Base-by-base conservation (phyloP, 2,329 filamentous ascomycete species). In the Iodosphaeria phyllophila region DNA sequence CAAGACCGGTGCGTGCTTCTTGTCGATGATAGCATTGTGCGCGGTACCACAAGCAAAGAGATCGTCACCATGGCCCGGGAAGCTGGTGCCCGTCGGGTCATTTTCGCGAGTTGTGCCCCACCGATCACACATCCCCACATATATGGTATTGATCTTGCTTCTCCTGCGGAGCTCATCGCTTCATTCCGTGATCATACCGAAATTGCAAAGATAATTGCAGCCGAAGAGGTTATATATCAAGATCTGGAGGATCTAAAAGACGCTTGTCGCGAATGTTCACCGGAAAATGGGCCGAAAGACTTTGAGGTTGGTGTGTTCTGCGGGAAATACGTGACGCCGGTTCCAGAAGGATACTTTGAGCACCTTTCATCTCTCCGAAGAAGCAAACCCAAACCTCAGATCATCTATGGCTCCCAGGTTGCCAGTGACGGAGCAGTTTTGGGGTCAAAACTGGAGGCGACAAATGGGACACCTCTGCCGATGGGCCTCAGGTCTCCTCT, bases 281-380 rank as follows among this genome's bases (percentile, higher is more conserved):
- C 70, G 25, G 53, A 63, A 28, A 51, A 64, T 31, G 52, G 56
- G 17, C 45, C 65, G 38, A 58, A 58, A 6, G 58, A 74, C 28
- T 93, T 93, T 36, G 86, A 95, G 44, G 72, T 91, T 3, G 84
- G 86, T 27, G 84, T 93, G 6, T 93, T 95, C 54, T 82, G 73
- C 42, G 86, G 86, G 22, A 69, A 72, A 34, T 93, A 93, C 48
- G 61, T 79, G 32, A 93, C 86, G 0, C 69, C 70, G 0, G 76
- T 93, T 2, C 66, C 74, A 2, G 63, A 72, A 5, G 72, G 65
- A 18, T 93, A 93, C 52, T 89, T 93, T 37, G 69, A 79, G 35
- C 78, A 82, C 39, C 58, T 91, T 5, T 74, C 79, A 48, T 56
- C 62, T 30, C 51, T 83, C 11, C 62, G 79, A 26, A 76, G 74